phyloP scores from a whole-genome alignment of 2,329 filamentous ascomycete species.

The Cadophora sp. region DNA sequence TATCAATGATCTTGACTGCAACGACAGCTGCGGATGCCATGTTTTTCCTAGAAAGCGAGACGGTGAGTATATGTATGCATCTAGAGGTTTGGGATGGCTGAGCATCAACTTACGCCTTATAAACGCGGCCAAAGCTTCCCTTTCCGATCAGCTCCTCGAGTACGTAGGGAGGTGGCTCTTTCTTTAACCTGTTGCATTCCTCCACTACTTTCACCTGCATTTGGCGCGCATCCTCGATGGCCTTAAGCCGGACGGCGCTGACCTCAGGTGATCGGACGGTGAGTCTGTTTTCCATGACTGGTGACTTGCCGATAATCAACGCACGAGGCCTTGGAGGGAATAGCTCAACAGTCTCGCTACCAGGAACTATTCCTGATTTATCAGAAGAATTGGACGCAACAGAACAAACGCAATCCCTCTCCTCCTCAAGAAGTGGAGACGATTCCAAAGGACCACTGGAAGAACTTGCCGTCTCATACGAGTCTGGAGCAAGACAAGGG shows the following conservation, averaged over 20 bases:
- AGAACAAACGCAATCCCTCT: background rate
- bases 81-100: background rate
- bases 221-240: slow-evolving; percentile 70
- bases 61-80: slow-evolving; percentile 27
- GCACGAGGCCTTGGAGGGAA: background rate
- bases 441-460: background rate
- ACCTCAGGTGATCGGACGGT: slow-evolving; percentile 27
- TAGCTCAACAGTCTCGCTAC: background rate
- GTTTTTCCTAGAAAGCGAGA: slow-evolving; percentile 37
- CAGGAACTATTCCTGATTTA: background rate
- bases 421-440: background rate
- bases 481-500: background rate
- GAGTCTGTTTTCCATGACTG: slow-evolving; percentile 11
- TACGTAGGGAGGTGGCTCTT: slow-evolving; percentile 69
- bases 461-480: background rate
- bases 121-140: slow-evolving; percentile 76
- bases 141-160: slow-evolving; percentile 78
- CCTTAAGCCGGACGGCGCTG: slow-evolving; percentile 35
- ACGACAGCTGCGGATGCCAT: slow-evolving; percentile 58
- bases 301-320: background rate
- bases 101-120: slow-evolving; percentile 57
- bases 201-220: slow-evolving; percentile 71
- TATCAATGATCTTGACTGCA: slow-evolving; percentile 84
- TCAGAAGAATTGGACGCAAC: background rate
- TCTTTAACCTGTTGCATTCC: slow-evolving; percentile 63